Base-by-base conservation (phyloP, 768 basidiomycete species). In the Trametes elegans region DNA sequence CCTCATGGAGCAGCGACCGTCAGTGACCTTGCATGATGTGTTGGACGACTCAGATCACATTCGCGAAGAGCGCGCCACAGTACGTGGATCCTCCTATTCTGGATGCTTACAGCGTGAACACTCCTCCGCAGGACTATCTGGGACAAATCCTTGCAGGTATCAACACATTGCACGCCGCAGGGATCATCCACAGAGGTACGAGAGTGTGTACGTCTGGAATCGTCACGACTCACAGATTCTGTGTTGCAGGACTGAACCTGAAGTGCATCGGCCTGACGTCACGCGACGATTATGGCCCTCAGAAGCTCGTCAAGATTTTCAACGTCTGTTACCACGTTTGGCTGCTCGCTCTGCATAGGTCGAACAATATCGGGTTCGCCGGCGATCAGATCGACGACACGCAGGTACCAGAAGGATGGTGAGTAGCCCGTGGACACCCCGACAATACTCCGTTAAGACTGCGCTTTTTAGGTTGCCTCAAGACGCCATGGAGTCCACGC, bases 321-420 rank as follows among this genome's bases (percentile, higher is more conserved):
- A 85, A 85, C 59, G 83, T 84, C 2, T 82, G 78, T 14, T 97
- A 86, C 66, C 79, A 86, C 59, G 83, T 83, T 5, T 80, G 80
- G 0, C 75, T 98, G 28, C 73, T 86, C 23, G 93, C 96, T 65
- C 72, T 94, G 28, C 88, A 96, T 64, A 77, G 84, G 16, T 96
- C 94, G 3, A 93, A 97, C 62, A 82, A 85, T 0, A 91, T 96
- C 60, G 79, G 79, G 3, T 55, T 53, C 64, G 72, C 11, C 61
- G 70, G 66, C 3, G 57, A 63, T 16, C 57, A 53, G 27, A 48
- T 59, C 14, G 68, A 73, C 19, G 67, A 68, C 23, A 61, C 64
- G 23, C 61, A 43, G 26, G 63, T 73, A 11, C 74, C 77, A 39
- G 68, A 77, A 70, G 61, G 74, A 71, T 71, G 87, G 88, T 71